A percentile compares a stretch with the other conserved stretches of the same genome.
Evolutionary conservation across 2,329 filamentous ascomycete species (phyloP).

Genomic region (Thelonectria discophora): DNA sequence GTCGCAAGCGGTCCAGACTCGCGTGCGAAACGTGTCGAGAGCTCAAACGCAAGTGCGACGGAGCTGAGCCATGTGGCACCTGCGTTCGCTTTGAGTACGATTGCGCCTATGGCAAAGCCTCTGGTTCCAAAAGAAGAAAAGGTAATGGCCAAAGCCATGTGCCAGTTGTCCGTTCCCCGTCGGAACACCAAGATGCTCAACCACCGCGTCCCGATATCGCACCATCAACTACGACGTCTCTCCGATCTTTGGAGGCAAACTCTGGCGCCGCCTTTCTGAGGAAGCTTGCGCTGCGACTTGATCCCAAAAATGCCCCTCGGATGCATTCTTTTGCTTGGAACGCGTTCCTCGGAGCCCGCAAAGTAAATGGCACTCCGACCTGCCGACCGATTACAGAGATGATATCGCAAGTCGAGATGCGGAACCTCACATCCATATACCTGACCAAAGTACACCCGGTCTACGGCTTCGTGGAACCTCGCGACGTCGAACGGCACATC

Average conservation of each 20-base stretch:
- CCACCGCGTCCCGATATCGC: conserved; percentile 14
- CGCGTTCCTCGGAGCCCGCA: conserved; percentile 43
- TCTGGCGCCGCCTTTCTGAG: conserved; percentile 66
- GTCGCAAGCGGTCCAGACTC: conserved; percentile 51
- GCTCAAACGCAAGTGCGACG: conserved; percentile 66
- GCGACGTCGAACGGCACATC: conserved; percentile 44
- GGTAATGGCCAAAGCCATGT: conserved; percentile 2
- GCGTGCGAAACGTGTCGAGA: conserved; percentile 63
- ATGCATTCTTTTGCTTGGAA: conserved; percentile 68
- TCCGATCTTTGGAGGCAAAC: conserved; percentile 62
- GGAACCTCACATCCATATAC: conserved; percentile 55
- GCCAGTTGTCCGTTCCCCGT: conserved; percentile 9
- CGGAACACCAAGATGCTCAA: background rate
- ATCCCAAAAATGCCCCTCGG: conserved; percentile 61
- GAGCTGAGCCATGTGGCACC: conserved; percentile 60
- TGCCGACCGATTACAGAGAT: conserved; percentile 55
- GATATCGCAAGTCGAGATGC: conserved; percentile 58
- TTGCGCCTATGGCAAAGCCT: conserved; percentile 55
- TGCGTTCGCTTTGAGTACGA: conserved; percentile 63
- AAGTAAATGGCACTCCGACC: conserved; percentile 30
- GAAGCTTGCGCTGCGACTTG: conserved; percentile 60
- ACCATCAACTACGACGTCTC: conserved; percentile 27
- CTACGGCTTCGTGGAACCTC: conserved; percentile 59
- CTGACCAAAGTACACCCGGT: conserved; percentile 62
- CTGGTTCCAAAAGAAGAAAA: conserved; percentile 27